A percentile compares a stretch with the other conserved stretches of the same genome.
phyloP scores from a whole-genome alignment of 306 rosid genomes.

The Crotalaria pallida region DNA sequence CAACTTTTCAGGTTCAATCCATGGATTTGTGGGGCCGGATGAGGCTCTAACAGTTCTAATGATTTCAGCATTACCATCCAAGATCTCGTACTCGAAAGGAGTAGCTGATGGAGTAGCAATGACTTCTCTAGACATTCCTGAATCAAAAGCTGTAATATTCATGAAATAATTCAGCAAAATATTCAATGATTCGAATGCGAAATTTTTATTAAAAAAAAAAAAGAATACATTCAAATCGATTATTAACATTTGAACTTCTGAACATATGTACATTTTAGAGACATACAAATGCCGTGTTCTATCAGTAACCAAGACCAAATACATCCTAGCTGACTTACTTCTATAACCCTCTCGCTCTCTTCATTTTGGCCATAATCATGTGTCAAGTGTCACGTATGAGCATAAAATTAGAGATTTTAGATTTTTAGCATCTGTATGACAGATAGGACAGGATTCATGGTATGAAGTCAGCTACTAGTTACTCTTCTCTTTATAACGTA shows the following conservation, averaged over 20 bases:
- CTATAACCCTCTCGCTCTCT: not conserved
- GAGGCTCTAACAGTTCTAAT: slow-evolving; percentile 43
- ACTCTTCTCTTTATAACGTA: not conserved
- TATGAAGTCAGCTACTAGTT: not conserved
- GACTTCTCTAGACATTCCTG: slow-evolving; percentile 61
- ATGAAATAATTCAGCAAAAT: slow-evolving; percentile 12
- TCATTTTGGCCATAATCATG: not conserved
- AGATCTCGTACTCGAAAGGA: slow-evolving; percentile 63
- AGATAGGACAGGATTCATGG: not conserved
- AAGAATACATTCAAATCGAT: not conserved
- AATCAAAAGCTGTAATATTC: slow-evolving; percentile 31
- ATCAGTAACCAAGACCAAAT: not conserved
- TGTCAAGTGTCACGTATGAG: not conserved
- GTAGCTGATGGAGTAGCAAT: slow-evolving; percentile 32
- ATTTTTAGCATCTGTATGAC: not conserved
- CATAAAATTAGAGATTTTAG: not conserved
- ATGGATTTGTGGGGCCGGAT: slow-evolving; percentile 35
- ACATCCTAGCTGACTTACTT: not conserved
- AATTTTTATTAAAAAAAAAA: not conserved
- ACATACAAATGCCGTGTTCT: not conserved
- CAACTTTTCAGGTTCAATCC: slow-evolving; percentile 79
- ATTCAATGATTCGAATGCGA: not conserved
- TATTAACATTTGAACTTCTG: not conserved
- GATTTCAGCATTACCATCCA: slow-evolving; percentile 54
- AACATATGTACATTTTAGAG: not conserved